Base-by-base conservation (phyloP, 768 basidiomycete species). In the Psilocybe azurescens region DNA sequence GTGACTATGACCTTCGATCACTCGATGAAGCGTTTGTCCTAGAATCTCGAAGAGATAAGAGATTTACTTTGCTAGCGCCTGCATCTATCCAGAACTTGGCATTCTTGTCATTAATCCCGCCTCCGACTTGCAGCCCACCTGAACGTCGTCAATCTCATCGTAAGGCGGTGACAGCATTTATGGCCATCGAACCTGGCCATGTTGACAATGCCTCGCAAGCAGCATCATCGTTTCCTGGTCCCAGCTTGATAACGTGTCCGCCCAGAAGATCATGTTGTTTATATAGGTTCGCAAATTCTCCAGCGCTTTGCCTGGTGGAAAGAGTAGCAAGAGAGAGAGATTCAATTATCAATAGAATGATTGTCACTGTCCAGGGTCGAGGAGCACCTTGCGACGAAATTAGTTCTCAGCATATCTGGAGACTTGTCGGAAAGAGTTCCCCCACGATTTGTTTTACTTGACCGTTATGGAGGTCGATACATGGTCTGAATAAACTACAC, bases 401-500 rank as follows among this genome's bases (percentile, higher is more conserved):
- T 99, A 20, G 94, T 96, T 74, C 84, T 86, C 66, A 97, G 81
- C 44, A 72, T 73, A 24, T 81, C 77, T 6, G 90, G 85, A 36
- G 84, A 72, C 24, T 74, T 67, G 54, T 94, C 90, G 18, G 91
- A 92, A 32, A 99, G 83, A 3, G 95, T 96, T 3, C 96, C 94
- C 97, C 97, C 13, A 99, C 93, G 58, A 99, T 98, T 77, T 99
- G 97, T 77, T 99, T 99, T 60, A 99, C 97, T 69, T 94, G 83
- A 5, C 97, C 97, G 61, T 89, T 85, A 77, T 99, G 97, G 14
- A 99, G 85, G 76, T 99, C 97, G 69, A 99, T 98, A 73, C 97
- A 99, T 18, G 97, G 97, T 59, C 90, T 83, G 79, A 97, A 97
- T 52, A 83, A 73, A 68, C 83, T 86, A 63, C 77, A 68, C 74